phyloP scores from a whole-genome alignment of 371 early-diverging fungal genomes.

The Lichtheimia ornata region DNA sequence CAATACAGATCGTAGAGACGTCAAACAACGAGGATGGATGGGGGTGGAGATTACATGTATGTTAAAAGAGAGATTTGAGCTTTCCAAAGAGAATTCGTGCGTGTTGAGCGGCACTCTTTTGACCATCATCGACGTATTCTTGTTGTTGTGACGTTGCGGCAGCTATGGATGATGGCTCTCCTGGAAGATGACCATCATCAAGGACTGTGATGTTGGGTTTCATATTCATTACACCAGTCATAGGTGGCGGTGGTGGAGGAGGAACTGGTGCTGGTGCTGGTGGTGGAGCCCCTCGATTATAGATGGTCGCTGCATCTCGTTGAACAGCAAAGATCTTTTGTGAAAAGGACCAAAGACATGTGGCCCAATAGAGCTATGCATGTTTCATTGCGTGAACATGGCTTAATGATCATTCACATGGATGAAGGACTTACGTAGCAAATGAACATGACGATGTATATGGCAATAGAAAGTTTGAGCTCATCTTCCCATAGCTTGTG shows the following conservation, averaged over 20 bases:
- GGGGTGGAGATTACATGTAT: not conserved
- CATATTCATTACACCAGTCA: conserved; percentile 7
- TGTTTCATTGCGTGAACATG: not conserved
- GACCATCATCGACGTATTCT: not conserved
- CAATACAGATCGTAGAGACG: not conserved
- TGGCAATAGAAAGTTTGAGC: conserved; percentile 31
- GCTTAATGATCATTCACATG: not conserved
- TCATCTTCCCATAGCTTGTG: conserved; percentile 45
- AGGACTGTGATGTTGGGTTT: conserved; percentile 3
- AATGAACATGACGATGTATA: conserved; percentile 28
- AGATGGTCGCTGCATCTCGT: conserved; percentile 6
- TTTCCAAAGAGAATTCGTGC: conserved; percentile 4
- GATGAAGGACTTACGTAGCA: conserved; percentile 31
- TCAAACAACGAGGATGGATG: not conserved
- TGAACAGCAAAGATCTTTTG: conserved; percentile 27
- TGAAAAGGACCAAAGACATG: conserved; percentile 38
- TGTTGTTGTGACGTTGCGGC: not conserved
- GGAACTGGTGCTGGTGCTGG: not conserved
- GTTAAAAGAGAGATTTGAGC: not conserved
- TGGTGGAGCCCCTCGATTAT: conserved; percentile 8
- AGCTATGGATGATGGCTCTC: not conserved
- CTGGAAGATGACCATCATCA: not conserved
- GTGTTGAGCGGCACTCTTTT: conserved; percentile 13
- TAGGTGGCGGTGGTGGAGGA: conserved; percentile 5
- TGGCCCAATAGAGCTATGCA: conserved; percentile 36